Conservation (phyloP, 73 alveolate species). For the Breviolum minutum region DNA sequence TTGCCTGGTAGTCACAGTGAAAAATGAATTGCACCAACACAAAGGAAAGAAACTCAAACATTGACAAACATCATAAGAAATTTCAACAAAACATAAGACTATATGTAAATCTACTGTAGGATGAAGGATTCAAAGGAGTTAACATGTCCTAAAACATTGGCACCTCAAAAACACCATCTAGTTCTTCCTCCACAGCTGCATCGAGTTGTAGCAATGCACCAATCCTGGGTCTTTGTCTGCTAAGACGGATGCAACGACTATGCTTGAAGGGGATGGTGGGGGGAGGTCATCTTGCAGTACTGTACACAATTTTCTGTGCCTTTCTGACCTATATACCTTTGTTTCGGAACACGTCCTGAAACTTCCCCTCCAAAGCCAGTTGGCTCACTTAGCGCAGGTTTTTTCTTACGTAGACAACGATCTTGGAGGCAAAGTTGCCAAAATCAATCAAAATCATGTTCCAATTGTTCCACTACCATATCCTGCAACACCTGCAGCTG, state of each 20-base stretch:
- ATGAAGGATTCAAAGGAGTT: too few species aligned
- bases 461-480: background rate
- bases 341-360: background rate
- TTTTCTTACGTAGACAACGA: too few species aligned
- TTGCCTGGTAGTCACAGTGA: slow-evolving; percentile 14
- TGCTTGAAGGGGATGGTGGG: too few species aligned
- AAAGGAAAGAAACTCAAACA: background rate
- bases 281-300: too few species aligned
- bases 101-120: too few species aligned
- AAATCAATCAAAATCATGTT: too few species aligned
- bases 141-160: background rate
- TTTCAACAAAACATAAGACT: too few species aligned
- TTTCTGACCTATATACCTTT: background rate
- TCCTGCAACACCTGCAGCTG: background rate
- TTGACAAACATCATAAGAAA: background rate
- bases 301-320: too few species aligned
- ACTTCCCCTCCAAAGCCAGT: too few species aligned
- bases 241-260: too few species aligned
- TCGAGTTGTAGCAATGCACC: slow-evolving; percentile 51
- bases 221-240: slow-evolving; percentile 11
- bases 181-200: slow-evolving; percentile 48
- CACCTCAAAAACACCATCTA: slow-evolving; percentile 62
- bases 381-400: too few species aligned
- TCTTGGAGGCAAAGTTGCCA: too few species aligned
- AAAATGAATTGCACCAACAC: background rate